A percentile compares a stretch with the other conserved stretches of the same genome.
Conservation (phyloP, 768 basidiomycete genomes). For the Strobilomyces dryophilus region DNA sequence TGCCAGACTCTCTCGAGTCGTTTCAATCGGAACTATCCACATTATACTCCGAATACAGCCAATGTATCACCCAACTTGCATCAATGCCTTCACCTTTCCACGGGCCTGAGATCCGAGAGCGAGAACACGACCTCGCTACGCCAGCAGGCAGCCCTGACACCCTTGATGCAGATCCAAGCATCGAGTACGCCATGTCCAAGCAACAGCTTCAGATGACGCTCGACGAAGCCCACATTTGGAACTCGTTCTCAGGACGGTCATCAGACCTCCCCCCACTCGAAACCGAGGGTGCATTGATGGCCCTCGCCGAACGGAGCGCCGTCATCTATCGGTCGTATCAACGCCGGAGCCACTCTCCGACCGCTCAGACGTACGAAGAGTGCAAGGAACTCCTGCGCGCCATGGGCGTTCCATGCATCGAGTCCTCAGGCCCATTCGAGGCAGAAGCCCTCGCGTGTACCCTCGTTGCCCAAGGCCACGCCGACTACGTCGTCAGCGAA, state of each 20-base stretch:
- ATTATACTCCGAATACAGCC: conserved; percentile 48
- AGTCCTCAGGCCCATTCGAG: conserved; percentile 66
- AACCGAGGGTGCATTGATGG: conserved; percentile 21
- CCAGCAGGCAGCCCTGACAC: conserved; percentile 17
- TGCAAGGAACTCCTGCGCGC: conserved; percentile 63
- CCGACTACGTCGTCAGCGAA: conserved; percentile 88
- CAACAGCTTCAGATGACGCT: conserved; percentile 54
- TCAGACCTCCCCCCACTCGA: conserved; percentile 14
- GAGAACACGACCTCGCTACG: neutral
- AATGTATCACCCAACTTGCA: conserved; percentile 42
- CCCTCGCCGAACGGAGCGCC: conserved; percentile 49
- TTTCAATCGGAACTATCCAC: conserved; percentile 38
- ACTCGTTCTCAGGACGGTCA: conserved; percentile 29
- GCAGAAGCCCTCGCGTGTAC: conserved; percentile 84
- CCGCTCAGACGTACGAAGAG: conserved; percentile 62
- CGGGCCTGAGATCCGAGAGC: conserved; percentile 11
- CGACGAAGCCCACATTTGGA: conserved; percentile 64
- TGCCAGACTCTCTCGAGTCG: conserved; percentile 21
- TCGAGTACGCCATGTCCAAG: conserved; percentile 55
- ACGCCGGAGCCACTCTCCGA: conserved; percentile 59
- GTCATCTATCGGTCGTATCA: conserved; percentile 62
- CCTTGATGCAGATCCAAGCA: conserved; percentile 36
- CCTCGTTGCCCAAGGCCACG: conserved; percentile 67
- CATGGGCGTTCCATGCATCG: conserved; percentile 81
- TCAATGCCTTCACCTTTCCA: conserved; percentile 34